A percentile compares a stretch with the other conserved stretches of the same genome.
Conservation (phyloP, 768 basidiomycete species). For the Holtermannia corniformis region DNA sequence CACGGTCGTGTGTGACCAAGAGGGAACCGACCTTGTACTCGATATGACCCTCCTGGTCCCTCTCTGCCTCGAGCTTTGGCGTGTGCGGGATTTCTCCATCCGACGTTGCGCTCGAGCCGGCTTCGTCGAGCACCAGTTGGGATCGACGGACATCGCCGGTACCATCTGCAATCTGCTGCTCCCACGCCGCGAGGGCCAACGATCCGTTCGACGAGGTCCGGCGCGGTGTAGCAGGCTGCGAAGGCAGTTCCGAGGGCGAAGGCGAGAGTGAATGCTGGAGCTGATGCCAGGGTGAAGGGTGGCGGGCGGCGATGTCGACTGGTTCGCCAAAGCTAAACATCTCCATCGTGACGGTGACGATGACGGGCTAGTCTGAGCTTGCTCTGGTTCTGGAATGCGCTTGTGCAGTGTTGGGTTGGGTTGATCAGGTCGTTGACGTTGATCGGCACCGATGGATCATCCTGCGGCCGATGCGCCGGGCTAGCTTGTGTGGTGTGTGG, state of each 20-base stretch:
- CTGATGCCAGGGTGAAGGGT: slow-evolving; percentile 35
- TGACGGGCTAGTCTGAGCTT: background rate
- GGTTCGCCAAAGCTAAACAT: background rate
- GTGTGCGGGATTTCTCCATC: background rate
- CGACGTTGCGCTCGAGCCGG: background rate
- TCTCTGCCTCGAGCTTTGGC: slow-evolving; percentile 31
- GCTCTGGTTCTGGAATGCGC: background rate
- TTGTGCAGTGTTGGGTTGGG: no score
- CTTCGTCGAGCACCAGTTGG: slow-evolving; percentile 11
- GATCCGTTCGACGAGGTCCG: slow-evolving; percentile 5
- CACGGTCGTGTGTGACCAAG: background rate
- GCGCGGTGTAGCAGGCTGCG: background rate
- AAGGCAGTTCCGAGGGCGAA: slow-evolving; percentile 18
- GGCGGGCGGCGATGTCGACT: slow-evolving; percentile 3
- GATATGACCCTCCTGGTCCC: slow-evolving; percentile 60
- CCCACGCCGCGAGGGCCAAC: slow-evolving; percentile 23
- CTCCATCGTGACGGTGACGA: background rate
- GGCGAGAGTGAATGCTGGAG: slow-evolving; percentile 27
- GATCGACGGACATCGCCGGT: slow-evolving; percentile 12
- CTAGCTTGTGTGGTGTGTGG: background rate
- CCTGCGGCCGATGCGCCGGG: background rate
- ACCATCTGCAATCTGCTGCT: slow-evolving; percentile 13
- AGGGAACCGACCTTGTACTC: slow-evolving; percentile 60
- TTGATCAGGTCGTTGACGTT: no score
- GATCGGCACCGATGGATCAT: background rate